phyloP scores from a whole-genome alignment of 2,329 filamentous ascomycete genomes.

The Alternaria sp. region DNA sequence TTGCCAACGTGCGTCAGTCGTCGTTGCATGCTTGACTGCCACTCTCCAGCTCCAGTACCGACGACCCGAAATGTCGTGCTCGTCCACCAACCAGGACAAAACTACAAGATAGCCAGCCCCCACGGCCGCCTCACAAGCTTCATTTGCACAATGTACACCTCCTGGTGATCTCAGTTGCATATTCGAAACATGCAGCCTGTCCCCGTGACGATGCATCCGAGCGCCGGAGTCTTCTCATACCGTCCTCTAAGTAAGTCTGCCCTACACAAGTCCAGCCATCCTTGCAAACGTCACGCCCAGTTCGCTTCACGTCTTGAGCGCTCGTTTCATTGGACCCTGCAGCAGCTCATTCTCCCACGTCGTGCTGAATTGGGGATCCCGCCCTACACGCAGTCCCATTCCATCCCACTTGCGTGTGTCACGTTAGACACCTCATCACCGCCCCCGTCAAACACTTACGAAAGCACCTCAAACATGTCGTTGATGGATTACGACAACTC shows the following conservation, averaged over 20 bases:
- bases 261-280: conserved; percentile 14
- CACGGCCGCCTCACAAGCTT: conserved; percentile 11
- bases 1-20: conserved; percentile 27
- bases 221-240: conserved; percentile 23
- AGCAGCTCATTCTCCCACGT: conserved; percentile 30
- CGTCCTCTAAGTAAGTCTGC: neutral
- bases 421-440: conserved; percentile 17
- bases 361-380: conserved; percentile 19
- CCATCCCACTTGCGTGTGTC: conserved; percentile 24
- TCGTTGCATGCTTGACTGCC: neutral
- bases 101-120: conserved; percentile 12
- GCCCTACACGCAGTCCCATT: conserved; percentile 18
- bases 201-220: conserved; percentile 31
- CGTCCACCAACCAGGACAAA: conserved; percentile 4
- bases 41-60: conserved; percentile 1
- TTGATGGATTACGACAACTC: neutral
- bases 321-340: conserved; percentile 41
- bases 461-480: neutral
- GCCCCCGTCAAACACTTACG: conserved; percentile 2
- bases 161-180: conserved; percentile 8
- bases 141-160: neutral
- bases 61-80: conserved; percentile 19
- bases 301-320: conserved; percentile 10
- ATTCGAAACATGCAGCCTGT: conserved; percentile 19
- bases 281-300: conserved; percentile 7